Evolutionary conservation across 805 yeast species (phyloP), one percentile per base, ranked within the genome.

Genomic region (Wickerhamomyces kurtzmanii): DNA sequence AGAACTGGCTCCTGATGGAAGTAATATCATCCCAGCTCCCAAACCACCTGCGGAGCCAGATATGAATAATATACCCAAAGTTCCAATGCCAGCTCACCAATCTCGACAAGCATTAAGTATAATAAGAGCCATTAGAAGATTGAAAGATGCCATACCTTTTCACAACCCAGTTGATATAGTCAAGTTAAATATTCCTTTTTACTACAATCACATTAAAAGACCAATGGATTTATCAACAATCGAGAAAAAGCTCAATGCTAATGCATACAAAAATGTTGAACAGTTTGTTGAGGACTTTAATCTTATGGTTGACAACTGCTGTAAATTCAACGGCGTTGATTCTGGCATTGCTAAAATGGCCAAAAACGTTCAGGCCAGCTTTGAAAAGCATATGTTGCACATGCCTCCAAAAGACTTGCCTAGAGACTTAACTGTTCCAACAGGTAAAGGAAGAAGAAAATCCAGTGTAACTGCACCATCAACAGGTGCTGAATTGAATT

Each of bases 171-270:
- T 91, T 13, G 97, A 91, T 51, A 81, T 71, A 4, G 77, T 80
- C 27, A 85, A 83, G 49, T 70, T 85, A 36, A 85, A 87, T 45
- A 82, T 91, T 31, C 98, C 98, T 4, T 74, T 81, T 38, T 91
- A 91, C 53, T 84, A 78, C 53, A 86, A 85, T 43, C 75, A 71
- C 45, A 75, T 91, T 44, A 66, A 71, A 38, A 65, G 78, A 44
- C 98, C 98, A 22, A 91, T 91, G 96, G 97, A 89, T 52, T 61
- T 91, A 19, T 70, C 87, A 4, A 85, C 96, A 2, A 82, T 91
- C 39, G 98, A 91, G 55, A 71, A 69, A 43, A 89, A 87, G 54
- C 57, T 87, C 22, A 62, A 49, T 22, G 71, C 53, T 6, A 72
- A 75, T 45, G 87, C 84, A 2, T 91, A 87, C 54, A 79, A 68